Base-by-base conservation (phyloP, 805 yeast species). In the Suhomyces faveliae region DNA sequence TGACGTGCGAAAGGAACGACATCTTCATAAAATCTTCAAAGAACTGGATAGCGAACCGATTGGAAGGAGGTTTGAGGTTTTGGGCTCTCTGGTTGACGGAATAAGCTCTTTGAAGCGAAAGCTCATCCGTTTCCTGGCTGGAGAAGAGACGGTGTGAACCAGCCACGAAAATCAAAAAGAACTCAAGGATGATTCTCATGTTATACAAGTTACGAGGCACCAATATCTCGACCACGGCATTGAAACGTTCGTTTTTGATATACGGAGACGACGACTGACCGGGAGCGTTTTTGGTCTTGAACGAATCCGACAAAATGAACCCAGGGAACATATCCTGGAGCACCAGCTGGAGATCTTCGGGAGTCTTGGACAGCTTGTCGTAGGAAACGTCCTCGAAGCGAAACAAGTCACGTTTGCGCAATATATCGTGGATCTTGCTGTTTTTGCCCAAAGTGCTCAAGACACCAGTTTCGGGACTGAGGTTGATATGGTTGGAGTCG, bases 141-240 rank as follows among this genome's bases (percentile, higher is more conserved):
- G 27, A n/a, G 40, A 68, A 63, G 2, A 73, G 46, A 22, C 49
- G 49, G 44, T 74, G 68, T 1, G 87, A 69, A 1, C 87, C 83
- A 40, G 87, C 83, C 21, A 82, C 71, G 58, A 88, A 89, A 10
- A 82, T 67, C 42, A 89, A 73, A 33, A 89, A 81, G 33, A 87
- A 84, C 48, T 87, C 96, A 42, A 89, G 65, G 12, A 90, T 77
- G 4, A 87, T 77, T 53, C 91, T 77, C 85, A 91, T 88, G 57
- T 90, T 89, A 65, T 86, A 83, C 12, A 89, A 77, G 58, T 82
- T 83, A 2, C 89, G 82, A 0, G 83, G 81, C 2, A 87, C 86
- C 33, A 89, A 65, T 3, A 83, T 76, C 51, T 85, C 83, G 45
- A 84, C 84, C 54, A 79, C 77, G 19, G 81, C 73, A 50, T 67